These are phyloP conservation scores for Trichoderma parareesei DNA, from an alignment of 495 filamentous ascomycete species.

Conservation along the genomic window DNA sequence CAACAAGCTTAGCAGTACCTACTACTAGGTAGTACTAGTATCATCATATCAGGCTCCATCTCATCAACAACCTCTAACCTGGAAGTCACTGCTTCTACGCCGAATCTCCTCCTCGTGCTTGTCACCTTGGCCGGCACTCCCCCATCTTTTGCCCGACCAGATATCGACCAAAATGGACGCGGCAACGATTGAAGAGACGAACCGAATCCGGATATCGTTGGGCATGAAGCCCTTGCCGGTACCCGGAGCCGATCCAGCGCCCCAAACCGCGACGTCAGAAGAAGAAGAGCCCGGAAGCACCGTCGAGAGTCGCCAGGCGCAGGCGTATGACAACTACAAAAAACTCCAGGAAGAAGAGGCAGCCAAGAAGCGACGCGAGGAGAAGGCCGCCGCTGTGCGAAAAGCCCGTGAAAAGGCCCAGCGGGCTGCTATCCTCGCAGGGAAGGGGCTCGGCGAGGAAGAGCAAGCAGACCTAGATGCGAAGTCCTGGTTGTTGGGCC, in stretches of 20 bases:
- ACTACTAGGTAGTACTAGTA: not conserved
- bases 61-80: not conserved
- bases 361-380: constrained; percentile 71
- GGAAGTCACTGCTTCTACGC: not conserved
- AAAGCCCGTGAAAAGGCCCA: constrained; percentile 78
- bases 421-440: constrained; percentile 64
- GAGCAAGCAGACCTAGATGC: constrained; percentile 68
- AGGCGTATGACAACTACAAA: constrained; percentile 56
- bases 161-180: constrained; percentile 57
- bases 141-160: not conserved
- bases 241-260: constrained; percentile 40
- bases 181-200: constrained; percentile 86
- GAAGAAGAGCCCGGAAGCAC: constrained; percentile 62
- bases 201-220: constrained; percentile 81
- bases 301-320: constrained; percentile 69
- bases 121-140: not conserved
- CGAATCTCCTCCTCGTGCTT: not conserved
- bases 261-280: constrained; percentile 29
- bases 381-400: constrained; percentile 70
- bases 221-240: constrained; percentile 88
- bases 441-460: constrained; percentile 69
- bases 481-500: constrained; percentile 71
- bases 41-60: not conserved
- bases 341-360: constrained; percentile 44
- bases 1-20: not conserved